A percentile compares a stretch with the other conserved stretches of the same genome.
These are phyloP conservation scores for Dactylellina sp. DNA, from an alignment of 2,329 filamentous ascomycete species.

Conservation along the genomic window DNA sequence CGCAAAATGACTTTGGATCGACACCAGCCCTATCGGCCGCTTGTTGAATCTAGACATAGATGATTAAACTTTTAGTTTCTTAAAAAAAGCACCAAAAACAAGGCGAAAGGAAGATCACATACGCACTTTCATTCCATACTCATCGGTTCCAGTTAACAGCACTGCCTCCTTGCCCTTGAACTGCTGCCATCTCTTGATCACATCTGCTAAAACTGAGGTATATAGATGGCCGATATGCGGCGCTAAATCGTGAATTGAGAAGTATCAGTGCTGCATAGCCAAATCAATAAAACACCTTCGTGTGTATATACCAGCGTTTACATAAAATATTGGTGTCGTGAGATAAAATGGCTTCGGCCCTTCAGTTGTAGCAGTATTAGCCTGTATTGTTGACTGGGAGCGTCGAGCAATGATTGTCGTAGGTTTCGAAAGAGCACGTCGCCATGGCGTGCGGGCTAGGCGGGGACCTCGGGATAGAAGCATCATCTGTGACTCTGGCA, in stretches of 20 bases:
- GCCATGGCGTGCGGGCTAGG: slow-evolving; percentile 2
- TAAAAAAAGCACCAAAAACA: background rate
- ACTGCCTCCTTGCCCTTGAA: slow-evolving; percentile 78
- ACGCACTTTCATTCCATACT: slow-evolving; percentile 88
- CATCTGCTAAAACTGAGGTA: slow-evolving; percentile 88
- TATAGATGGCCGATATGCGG: slow-evolving; percentile 96
- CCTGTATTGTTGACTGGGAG: slow-evolving; percentile 29
- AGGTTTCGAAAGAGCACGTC: background rate
- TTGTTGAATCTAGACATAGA: slow-evolving; percentile 75
- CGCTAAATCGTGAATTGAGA: slow-evolving; percentile 67
- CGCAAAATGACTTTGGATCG: slow-evolving; percentile 86
- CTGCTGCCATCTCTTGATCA: slow-evolving; percentile 89
- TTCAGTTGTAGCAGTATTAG: background rate
- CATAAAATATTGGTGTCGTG: slow-evolving; percentile 98
- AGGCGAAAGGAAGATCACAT: slow-evolving; percentile 29
- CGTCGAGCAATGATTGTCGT: slow-evolving; percentile 7
- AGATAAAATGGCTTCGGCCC: slow-evolving; percentile 86
- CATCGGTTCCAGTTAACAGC: slow-evolving; percentile 91
- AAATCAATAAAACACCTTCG: slow-evolving; percentile 1
- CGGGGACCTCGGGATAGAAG: slow-evolving; percentile 6
- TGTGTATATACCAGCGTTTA: slow-evolving; percentile 80
- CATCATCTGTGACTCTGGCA: slow-evolving; percentile 13
- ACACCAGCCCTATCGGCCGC: slow-evolving; percentile 76
- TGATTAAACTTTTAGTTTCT: slow-evolving; percentile 53
- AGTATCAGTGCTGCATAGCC: slow-evolving; percentile 8